Evolutionary conservation across 1,284 basidiomycete species (phyloP).

Genomic region (Moesziomyces antarcticus): DNA sequence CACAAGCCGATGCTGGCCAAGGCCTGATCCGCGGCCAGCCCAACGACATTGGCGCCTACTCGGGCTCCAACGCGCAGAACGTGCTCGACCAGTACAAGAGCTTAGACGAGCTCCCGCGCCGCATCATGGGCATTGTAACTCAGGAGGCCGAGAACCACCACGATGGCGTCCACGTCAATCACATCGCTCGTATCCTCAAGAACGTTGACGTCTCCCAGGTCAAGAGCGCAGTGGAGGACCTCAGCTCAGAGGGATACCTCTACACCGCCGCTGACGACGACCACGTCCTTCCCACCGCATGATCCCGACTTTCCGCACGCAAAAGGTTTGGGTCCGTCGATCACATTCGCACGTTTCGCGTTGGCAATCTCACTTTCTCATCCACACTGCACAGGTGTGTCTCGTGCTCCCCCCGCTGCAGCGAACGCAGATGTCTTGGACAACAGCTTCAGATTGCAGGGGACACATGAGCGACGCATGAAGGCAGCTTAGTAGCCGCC

Average conservation of each 20-base stretch:
- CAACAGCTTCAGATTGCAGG: no score
- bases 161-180: constrained; percentile 54
- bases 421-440: no score
- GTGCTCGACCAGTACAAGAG: constrained; percentile 40
- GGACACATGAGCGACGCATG: not conserved
- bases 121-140: constrained; percentile 50
- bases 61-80: constrained; percentile 31
- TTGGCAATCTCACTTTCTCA: not conserved
- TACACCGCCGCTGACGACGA: constrained; percentile 61
- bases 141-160: constrained; percentile 49
- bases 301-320: not conserved
- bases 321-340: no score
- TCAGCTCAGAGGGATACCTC: constrained; percentile 57
- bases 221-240: constrained; percentile 57
- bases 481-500: constrained; percentile 17
- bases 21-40: constrained; percentile 11
- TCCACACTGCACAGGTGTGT: not conserved
- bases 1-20: constrained; percentile 10
- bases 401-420: no score
- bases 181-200: constrained; percentile 45
- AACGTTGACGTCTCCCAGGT: constrained; percentile 37
- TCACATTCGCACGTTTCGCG: not conserved
- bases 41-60: constrained; percentile 48
- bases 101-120: constrained; percentile 38
- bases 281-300: constrained; percentile 59